Evolutionary conservation across 345 rosid genomes (phyloP), one percentile per base, ranked within the genome.

Genomic region (Populus ilicifolia): DNA sequence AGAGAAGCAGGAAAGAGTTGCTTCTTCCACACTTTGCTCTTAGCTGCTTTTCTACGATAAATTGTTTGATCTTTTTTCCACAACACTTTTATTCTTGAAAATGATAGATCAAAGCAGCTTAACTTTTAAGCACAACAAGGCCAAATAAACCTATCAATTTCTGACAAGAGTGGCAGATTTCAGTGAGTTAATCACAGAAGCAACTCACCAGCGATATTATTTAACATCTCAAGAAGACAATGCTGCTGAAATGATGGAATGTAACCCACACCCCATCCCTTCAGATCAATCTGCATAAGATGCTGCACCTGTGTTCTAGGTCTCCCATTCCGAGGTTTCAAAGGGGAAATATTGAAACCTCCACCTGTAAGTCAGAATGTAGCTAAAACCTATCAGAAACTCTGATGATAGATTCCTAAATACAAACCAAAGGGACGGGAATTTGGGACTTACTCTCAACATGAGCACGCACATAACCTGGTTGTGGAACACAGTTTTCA

Each of bases 221-320:
- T 96, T 73, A 96, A 86, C 94, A 96, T 88, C 84, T 96, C 97
- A 84, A 93, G 95, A 80, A 93, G 98, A 88, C 97, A 93, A 81
- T 96, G 93, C 59, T 96, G 99, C 85, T 93, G 97, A 87, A 91
- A 96, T 36, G 98, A 89, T 71, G 99, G 87, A 84, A 84, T 33
- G 85, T 93, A 96, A 82, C 98, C 98, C 48, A 81, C 90, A 63
- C 92, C 97, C 99, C 99, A 93, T 64, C 99, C 99, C 88, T 96
- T 96, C 10, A 96, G 86, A 90, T 96, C 99, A 64, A 96, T 87
- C 84, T 96, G 98, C 91, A 93, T 92, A 65, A 92, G 95, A 79
- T 93, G 95, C 79, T 92, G 97, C 78, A 96, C 97, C 84, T 91
- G 99, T 41, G 98, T 79, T 86, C 97, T 88, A 12, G 97, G 91